A percentile compares a stretch with the other conserved stretches of the same genome.
Evolutionary conservation across 2,329 filamentous ascomycete species (phyloP).

Genomic region (Fusarium sp.): DNA sequence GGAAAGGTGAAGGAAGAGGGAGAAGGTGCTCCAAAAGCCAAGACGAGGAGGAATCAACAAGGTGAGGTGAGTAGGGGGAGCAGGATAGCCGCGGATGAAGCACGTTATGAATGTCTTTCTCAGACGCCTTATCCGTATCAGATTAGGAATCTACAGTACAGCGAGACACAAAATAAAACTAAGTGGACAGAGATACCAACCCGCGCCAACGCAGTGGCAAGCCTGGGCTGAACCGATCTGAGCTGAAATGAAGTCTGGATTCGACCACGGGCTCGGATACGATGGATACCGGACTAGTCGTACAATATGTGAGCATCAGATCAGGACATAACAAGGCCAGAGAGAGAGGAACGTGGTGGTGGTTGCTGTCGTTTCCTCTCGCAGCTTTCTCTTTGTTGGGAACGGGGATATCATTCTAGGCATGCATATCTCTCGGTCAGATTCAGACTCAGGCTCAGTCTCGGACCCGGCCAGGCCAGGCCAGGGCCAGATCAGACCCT

Average conservation of each 20-base stretch:
- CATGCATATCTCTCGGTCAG: constrained; percentile 7
- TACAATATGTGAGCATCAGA: background rate
- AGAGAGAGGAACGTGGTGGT: background rate
- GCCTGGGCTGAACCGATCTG: constrained; percentile 6
- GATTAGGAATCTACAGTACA: background rate
- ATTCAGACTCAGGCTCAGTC: constrained; percentile 12
- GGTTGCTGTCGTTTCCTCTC: constrained; percentile 2
- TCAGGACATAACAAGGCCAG: background rate
- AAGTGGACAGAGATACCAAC: background rate
- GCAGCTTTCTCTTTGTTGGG: constrained; percentile 8
- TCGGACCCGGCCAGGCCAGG: background rate
- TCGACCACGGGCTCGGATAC: background rate
- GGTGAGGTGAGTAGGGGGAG: constrained; percentile 5
- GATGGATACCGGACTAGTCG: background rate
- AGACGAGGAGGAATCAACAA: constrained; percentile 9
- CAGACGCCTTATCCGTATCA: constrained; percentile 18
- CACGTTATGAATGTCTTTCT: constrained; percentile 39
- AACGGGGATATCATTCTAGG: background rate
- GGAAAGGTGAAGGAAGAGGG: constrained; percentile 5
- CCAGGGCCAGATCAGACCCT: background rate
- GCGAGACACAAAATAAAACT: background rate
- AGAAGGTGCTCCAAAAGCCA: constrained; percentile 11
- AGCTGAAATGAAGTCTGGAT: constrained; percentile 17
- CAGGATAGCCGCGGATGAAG: constrained; percentile 16
- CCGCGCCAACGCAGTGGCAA: background rate